phyloP scores from a whole-genome alignment of 2,329 filamentous ascomycete genomes.

The Nemania sp. region DNA sequence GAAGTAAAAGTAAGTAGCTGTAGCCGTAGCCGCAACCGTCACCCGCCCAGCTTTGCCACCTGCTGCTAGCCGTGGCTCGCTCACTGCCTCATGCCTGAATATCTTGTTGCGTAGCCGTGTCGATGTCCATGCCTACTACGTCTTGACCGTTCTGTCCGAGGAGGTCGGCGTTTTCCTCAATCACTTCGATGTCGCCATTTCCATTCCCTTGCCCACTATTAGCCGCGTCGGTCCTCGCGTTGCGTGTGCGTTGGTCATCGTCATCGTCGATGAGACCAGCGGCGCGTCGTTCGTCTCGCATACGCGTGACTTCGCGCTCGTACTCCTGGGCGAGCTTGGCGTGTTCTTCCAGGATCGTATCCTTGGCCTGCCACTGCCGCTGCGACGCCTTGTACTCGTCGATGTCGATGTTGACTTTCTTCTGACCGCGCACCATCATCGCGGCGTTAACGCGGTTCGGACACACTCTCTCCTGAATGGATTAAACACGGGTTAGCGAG shows the following conservation, averaged over 20 bases:
- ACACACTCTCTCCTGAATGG: slow-evolving; percentile 60
- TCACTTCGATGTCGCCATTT: slow-evolving; percentile 17
- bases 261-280: slow-evolving; percentile 45
- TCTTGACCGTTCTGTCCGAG: slow-evolving; percentile 11
- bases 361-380: slow-evolving; percentile 52
- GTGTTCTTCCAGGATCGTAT: slow-evolving; percentile 61
- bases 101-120: slow-evolving; percentile 8
- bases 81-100: slow-evolving; percentile 4
- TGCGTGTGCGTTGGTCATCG: slow-evolving; percentile 48
- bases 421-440: slow-evolving; percentile 59
- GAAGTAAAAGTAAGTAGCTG: not conserved
- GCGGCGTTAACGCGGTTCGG: slow-evolving; percentile 66
- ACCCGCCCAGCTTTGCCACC: not conserved
- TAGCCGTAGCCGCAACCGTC: not conserved
- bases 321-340: slow-evolving; percentile 49
- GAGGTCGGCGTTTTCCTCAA: slow-evolving; percentile 27
- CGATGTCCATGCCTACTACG: not conserved
- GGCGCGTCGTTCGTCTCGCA: slow-evolving; percentile 46
- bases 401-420: slow-evolving; percentile 61
- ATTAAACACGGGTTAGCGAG: not conserved
- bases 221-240: slow-evolving; percentile 44
- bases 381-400: slow-evolving; percentile 62
- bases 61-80: not conserved
- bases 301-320: slow-evolving; percentile 50
- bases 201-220: slow-evolving; percentile 12